A percentile compares a stretch with the other conserved stretches of the same genome.
These are phyloP conservation scores for Dendryphion nanum DNA, from an alignment of 2,329 filamentous ascomycete species.

Conservation along the genomic window DNA sequence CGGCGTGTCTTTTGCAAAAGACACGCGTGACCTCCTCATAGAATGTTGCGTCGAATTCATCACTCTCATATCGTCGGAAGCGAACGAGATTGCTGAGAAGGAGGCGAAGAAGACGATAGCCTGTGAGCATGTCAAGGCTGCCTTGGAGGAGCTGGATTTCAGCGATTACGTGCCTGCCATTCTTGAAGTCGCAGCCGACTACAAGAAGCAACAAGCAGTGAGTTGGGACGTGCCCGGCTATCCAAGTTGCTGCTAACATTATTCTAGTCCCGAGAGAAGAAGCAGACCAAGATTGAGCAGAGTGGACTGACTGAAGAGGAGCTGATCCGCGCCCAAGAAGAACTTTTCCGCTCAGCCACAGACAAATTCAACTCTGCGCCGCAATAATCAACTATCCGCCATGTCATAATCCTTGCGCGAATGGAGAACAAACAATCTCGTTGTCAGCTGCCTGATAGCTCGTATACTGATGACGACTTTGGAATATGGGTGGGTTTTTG, in stretches of 20 bases:
- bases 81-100: constrained; percentile 98
- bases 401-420: too few species aligned
- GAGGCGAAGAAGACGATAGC: constrained; percentile 99
- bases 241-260: background rate
- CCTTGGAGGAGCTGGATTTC: constrained; percentile 88
- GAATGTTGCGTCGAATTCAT: constrained; percentile 99
- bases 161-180: constrained; percentile 88
- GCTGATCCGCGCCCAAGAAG: constrained; percentile 82
- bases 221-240: constrained; percentile 20
- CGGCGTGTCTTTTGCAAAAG: constrained; percentile 87
- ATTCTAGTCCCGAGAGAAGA: constrained; percentile 83
- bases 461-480: background rate
- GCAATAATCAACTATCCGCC: constrained; percentile 35
- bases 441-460: too few species aligned
- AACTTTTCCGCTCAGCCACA: constrained; percentile 81
- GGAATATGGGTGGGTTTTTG: too few species aligned
- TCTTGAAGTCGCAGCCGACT: constrained; percentile 80
- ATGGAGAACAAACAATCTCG: too few species aligned
- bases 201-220: constrained; percentile 92
- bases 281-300: constrained; percentile 94
- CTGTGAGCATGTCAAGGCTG: constrained; percentile 95
- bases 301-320: constrained; percentile 91
- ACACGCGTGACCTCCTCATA: constrained; percentile 91
- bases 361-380: constrained; percentile 64
- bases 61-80: constrained; percentile 95